Evolutionary conservation across 2,329 filamentous ascomycete genomes (phyloP).

Genomic region (Colletotrichum sp.): DNA sequence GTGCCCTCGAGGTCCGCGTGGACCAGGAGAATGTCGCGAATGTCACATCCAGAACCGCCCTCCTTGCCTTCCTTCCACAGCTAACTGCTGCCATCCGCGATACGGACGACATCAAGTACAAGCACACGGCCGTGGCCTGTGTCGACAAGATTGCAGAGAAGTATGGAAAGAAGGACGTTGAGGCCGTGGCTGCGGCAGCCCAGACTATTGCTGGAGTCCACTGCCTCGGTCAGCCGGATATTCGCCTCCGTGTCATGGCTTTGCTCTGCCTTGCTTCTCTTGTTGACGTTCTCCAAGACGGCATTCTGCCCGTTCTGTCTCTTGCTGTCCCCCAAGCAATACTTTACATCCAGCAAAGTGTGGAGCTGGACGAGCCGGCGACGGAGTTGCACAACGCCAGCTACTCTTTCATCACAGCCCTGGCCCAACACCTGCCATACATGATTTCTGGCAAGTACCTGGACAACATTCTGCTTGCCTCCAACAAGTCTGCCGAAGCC

Average conservation of each 20-base stretch:
- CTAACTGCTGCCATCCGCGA: slow-evolving; percentile 78
- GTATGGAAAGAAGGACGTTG: slow-evolving; percentile 90
- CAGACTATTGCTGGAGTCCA: slow-evolving; percentile 76
- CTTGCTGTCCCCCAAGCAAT: slow-evolving; percentile 75
- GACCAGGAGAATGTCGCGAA: slow-evolving; percentile 75
- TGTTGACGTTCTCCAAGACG: slow-evolving; percentile 85
- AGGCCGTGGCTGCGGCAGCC: slow-evolving; percentile 77
- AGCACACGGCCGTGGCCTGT: slow-evolving; percentile 85
- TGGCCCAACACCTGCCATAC: slow-evolving; percentile 85
- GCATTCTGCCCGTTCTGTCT: slow-evolving; percentile 83
- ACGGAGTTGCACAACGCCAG: slow-evolving; percentile 79
- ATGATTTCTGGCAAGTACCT: slow-evolving; percentile 83
- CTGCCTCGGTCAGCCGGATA: slow-evolving; percentile 77
- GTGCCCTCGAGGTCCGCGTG: slow-evolving; percentile 80
- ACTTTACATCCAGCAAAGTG: slow-evolving; percentile 70
- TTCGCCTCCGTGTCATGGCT: slow-evolving; percentile 80
- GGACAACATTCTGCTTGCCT: slow-evolving; percentile 73
- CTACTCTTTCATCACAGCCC: slow-evolving; percentile 78
- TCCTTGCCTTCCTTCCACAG: slow-evolving; percentile 81
- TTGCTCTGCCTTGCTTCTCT: slow-evolving; percentile 87
- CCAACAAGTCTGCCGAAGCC: slow-evolving; percentile 72
- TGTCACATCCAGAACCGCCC: slow-evolving; percentile 67
- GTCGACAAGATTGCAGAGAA: slow-evolving; percentile 93
- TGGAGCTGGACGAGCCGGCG: slow-evolving; percentile 60
- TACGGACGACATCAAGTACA: slow-evolving; percentile 75